Evolutionary conservation across 805 yeast genomes (phyloP).

Genomic region (Wickerhamomyces bisporus): DNA sequence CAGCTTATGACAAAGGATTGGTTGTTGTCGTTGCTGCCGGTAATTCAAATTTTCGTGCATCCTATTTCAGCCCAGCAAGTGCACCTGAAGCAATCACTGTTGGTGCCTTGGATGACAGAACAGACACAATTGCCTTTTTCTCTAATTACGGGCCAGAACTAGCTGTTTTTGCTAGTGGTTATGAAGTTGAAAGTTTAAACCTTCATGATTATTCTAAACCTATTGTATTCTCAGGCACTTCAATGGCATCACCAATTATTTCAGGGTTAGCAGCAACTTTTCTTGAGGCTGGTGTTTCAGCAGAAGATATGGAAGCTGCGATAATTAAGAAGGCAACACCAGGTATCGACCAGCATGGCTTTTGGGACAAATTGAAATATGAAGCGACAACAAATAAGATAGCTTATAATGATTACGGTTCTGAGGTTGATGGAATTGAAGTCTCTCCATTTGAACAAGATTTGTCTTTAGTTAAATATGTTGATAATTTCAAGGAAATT

Average conservation of each 20-base stretch:
- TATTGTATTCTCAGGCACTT: constrained; percentile 57
- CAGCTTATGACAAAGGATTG: constrained; percentile 67
- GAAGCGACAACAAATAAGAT: constrained; percentile 47
- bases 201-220: constrained; percentile 21
- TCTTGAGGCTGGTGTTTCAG: constrained; percentile 44
- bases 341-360: constrained; percentile 23
- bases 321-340: constrained; percentile 41
- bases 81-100: constrained; percentile 67
- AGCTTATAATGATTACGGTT: constrained; percentile 27
- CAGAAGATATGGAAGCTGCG: constrained; percentile 33
- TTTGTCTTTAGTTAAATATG: no score
- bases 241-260: constrained; percentile 75
- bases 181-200: constrained; percentile 52
- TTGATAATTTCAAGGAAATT: no score
- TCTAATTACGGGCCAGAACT: constrained; percentile 89
- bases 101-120: constrained; percentile 78
- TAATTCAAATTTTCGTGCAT: constrained; percentile 69
- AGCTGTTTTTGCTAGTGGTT: constrained; percentile 80
- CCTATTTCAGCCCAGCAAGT: constrained; percentile 79
- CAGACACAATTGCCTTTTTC: constrained; percentile 66
- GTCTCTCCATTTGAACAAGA: no score
- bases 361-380: constrained; percentile 3
- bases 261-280: constrained; percentile 60
- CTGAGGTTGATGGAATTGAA: no score
- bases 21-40: constrained; percentile 84